Base-by-base conservation (phyloP, 257 asterid species). In the Solanum appendiculatum region DNA sequence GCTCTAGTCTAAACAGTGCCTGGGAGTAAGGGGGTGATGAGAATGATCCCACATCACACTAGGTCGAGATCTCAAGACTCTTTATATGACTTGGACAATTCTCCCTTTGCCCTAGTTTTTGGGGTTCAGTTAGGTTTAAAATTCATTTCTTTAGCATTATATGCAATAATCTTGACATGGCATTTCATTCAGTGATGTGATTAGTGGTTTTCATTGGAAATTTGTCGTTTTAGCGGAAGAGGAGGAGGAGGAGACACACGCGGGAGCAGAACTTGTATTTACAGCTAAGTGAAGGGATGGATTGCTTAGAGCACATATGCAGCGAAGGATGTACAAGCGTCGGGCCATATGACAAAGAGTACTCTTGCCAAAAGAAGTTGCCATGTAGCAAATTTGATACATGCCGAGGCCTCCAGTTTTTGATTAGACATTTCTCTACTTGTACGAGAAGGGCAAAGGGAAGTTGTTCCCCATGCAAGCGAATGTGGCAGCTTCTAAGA, bases 401-500 rank as follows among this genome's bases (percentile, higher is more conserved):
- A 0, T 96, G 99, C 88, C 96, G 89, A 23, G 98, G 99, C 6
- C 88, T 96, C 64, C 98, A 96, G 92, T 95, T 93, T 87, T 90
- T 94, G 82, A 92, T 96, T 36, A 90, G 87, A 88, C 99, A 96
- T 88, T 96, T 95, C 12, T 97, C 97, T 44, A 83, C 89, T 31
- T 96, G 99, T 58, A 91, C 91, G 92, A 94, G 87, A 87, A 91
- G 93, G 89, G 96, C 89, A 0, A 94, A 95, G 21, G 98, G 98
- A 16, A 96, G 97, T n/a, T 96, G 99, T 69, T 77, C 84, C 34
- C 90, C 93, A 27, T 96, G 98, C 88, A 93, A 91, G n/a, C 84
- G 98, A 29, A 96, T 94, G 99, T 95, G 98, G 98, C 98, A 96
- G 90, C 98, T 96, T 25, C 91, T 96, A 69, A 78, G 90, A 70